These are phyloP conservation scores for Delphinella strobiligena DNA, from an alignment of 2,329 filamentous ascomycete species.

Conservation along the genomic window DNA sequence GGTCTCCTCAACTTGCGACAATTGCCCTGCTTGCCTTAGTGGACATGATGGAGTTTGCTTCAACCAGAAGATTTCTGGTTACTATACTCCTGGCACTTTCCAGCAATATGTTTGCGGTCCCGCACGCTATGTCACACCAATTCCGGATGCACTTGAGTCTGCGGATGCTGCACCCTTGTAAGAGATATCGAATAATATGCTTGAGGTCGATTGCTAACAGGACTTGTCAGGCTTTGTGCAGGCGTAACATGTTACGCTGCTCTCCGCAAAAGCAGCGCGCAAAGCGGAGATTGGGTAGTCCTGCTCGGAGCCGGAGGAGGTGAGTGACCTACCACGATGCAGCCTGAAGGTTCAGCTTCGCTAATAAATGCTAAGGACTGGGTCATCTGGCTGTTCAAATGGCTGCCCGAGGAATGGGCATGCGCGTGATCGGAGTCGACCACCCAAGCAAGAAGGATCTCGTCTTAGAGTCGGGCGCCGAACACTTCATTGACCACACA, in stretches of 20 bases:
- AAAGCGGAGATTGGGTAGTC: conserved; percentile 48
- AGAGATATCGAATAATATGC: neutral
- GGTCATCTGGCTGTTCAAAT: conserved; percentile 54
- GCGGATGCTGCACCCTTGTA: conserved; percentile 51
- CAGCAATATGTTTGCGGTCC: conserved; percentile 52
- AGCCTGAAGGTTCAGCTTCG: neutral
- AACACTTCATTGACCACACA: conserved; percentile 54
- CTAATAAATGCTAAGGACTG: conserved; percentile 32
- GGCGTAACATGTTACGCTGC: conserved; percentile 57
- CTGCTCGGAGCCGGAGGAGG: conserved; percentile 28
- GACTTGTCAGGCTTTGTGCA: conserved; percentile 40
- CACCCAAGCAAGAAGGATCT: conserved; percentile 52
- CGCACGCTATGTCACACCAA: conserved; percentile 57
- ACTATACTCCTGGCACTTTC: conserved; percentile 60
- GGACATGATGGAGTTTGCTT: conserved; percentile 44
- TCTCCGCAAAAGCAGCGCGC: conserved; percentile 47
- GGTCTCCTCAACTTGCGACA: conserved; percentile 46
- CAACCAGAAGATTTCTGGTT: conserved; percentile 49
- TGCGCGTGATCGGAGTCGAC: conserved; percentile 55
- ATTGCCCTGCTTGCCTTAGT: conserved; percentile 41
- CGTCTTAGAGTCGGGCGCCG: conserved; percentile 48
- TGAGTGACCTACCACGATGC: neutral
- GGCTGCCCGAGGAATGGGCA: conserved; percentile 46
- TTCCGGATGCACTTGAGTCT: conserved; percentile 48
- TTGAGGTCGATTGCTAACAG: neutral